Base-by-base conservation (phyloP, 805 yeast genomes). In the Saccharomyces jurei region DNA sequence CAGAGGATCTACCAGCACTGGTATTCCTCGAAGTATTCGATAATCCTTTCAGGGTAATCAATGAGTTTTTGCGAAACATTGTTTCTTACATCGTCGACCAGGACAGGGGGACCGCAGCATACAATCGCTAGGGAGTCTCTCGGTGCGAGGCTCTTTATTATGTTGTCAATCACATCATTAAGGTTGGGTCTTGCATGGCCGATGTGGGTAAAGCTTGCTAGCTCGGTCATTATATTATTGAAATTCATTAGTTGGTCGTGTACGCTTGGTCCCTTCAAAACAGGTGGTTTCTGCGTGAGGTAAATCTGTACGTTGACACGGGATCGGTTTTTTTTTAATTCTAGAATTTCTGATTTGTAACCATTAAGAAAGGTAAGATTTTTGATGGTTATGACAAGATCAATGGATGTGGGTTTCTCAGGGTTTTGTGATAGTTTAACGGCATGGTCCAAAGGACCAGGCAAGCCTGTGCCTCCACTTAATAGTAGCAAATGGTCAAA, bases 391-490 rank as follows among this genome's bases (percentile, higher is more conserved):
- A 63, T 52, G 3, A 61, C 52, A 46, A 66, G 46, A 25, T 60
- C 52, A 3, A 66, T 52, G 8, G 46, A 32, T 36, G 50, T 52
- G 17, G 52, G 51, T 17, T 51, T n/a, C 17, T 53, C 41, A 11
- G 17, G 46, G 31, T 46, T 47, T 27, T 56, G 44, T 28, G 60
- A 61, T 13, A 79, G 60, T 49, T 75, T 72, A 26, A 72, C 58
- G 1, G 77, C 82, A 54, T 79, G 73, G 4, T 80, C 69, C 53
- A 78, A 77, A 17, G 81, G 74, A 1, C 82, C 87, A 0, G 92
- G 83, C 51, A 87, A 73, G 53, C 94, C 94, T 52, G 82, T 81
- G 30, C 94, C 92, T 49, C 89, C 91, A 6, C 90, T 85, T 25
- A 86, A 57, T 48, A 84, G 75, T 6, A 84, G 74, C 6, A 83